Evolutionary conservation across 1,139 yeast genomes (phyloP).

Genomic region (Meyerozyma smithsonii): DNA sequence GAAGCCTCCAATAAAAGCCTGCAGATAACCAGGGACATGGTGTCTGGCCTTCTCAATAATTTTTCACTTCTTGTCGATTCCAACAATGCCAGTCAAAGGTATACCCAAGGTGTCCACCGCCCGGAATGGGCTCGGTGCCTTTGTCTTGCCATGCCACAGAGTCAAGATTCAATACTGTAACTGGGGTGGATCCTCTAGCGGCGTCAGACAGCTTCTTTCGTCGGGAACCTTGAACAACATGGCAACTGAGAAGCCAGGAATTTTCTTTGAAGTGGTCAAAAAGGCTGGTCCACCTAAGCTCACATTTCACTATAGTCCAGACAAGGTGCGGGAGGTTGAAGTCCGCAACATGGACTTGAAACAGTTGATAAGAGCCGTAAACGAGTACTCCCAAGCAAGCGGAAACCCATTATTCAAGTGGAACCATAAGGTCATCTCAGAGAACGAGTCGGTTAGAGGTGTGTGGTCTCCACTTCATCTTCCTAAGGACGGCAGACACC

Average conservation of each 20-base stretch:
- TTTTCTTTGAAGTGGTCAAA: slow-evolving; percentile 66
- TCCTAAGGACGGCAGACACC: slow-evolving; percentile 63
- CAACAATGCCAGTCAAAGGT: slow-evolving; percentile 44
- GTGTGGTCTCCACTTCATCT: slow-evolving; percentile 96
- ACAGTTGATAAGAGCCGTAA: slow-evolving; percentile 54
- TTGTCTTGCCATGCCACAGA: slow-evolving; percentile 67
- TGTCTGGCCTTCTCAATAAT: slow-evolving; percentile 2
- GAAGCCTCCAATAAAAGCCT: no score
- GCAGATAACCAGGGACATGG: no score
- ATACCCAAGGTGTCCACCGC: slow-evolving; percentile 52
- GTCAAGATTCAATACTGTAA: slow-evolving; percentile 78
- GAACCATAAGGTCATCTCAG: slow-evolving; percentile 69
- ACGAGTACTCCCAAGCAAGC: slow-evolving; percentile 42
- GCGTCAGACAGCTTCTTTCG: slow-evolving; percentile 66
- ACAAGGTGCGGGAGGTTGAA: slow-evolving; percentile 36
- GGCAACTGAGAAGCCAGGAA: slow-evolving; percentile 57
- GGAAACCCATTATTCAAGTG: slow-evolving; percentile 40
- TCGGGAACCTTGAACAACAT: slow-evolving; percentile 49
- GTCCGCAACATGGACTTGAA: slow-evolving; percentile 55
- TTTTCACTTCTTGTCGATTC: slow-evolving; percentile 7
- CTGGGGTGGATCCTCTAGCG: slow-evolving; percentile 93
- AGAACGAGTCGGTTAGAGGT: slow-evolving; percentile 87
- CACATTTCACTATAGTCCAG: slow-evolving; percentile 55
- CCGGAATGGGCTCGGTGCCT: slow-evolving; percentile 81
- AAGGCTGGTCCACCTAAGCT: slow-evolving; percentile 81